Percentiles rank a stretch among this genome's conserved stretches.
Conservation (phyloP, 2,329 filamentous ascomycete species). For the Fusarium robinianum region DNA sequence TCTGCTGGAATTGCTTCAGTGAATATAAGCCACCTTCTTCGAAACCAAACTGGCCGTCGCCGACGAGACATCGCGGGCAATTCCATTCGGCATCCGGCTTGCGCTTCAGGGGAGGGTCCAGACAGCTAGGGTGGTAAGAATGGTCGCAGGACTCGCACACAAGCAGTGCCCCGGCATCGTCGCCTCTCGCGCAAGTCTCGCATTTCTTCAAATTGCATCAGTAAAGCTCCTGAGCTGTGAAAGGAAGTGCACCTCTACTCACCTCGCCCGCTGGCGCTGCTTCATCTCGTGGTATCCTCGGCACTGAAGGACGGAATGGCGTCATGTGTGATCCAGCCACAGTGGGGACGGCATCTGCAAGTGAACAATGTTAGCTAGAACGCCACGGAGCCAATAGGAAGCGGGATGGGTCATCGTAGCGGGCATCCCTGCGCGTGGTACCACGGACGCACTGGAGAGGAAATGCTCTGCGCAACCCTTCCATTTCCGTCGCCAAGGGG, state of each 20-base stretch:
- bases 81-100: slow-evolving; percentile 92
- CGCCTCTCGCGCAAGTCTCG: slow-evolving; percentile 81
- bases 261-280: slow-evolving; percentile 49
- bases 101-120: slow-evolving; percentile 80
- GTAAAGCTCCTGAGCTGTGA: slow-evolving; percentile 27
- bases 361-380: slow-evolving; percentile 28
- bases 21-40: slow-evolving; percentile 97
- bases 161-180: slow-evolving; percentile 71
- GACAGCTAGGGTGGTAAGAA: slow-evolving; percentile 82
- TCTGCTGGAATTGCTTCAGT: slow-evolving; percentile 92
- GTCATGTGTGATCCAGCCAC: slow-evolving; percentile 98
- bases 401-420: slow-evolving; percentile 24
- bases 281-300: slow-evolving; percentile 64
- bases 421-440: slow-evolving; percentile 33
- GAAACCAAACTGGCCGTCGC: slow-evolving; percentile 95
- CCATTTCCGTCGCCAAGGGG: slow-evolving; percentile 21
- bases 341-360: slow-evolving; percentile 68
- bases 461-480: slow-evolving; percentile 25
- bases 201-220: slow-evolving; percentile 61
- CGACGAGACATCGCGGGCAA: slow-evolving; percentile 91
- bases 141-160: slow-evolving; percentile 92
- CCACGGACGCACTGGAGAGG: slow-evolving; percentile 21
- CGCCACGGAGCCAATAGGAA: slow-evolving; percentile 27
- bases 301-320: slow-evolving; percentile 81
- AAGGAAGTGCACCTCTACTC: slow-evolving; percentile 13